Evolutionary conservation across 2,329 filamentous ascomycete species (phyloP).

Genomic region (Penicillium griseofulvum): DNA sequence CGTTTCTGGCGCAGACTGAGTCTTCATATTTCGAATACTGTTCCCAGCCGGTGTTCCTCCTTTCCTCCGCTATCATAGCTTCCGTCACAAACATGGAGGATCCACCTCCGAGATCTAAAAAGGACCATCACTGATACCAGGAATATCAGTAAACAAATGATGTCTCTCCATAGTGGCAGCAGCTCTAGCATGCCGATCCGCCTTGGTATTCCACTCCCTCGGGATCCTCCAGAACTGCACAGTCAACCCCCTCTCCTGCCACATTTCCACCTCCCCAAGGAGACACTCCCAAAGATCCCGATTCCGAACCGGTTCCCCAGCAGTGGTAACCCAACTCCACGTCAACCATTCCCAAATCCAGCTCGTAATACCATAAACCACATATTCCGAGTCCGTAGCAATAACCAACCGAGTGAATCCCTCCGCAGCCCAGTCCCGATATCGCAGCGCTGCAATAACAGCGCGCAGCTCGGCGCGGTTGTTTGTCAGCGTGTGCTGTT

Average conservation of each 20-base stretch:
- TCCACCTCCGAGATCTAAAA: not conserved
- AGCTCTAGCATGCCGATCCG: not conserved
- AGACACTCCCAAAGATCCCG: constrained; percentile 53
- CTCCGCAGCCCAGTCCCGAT: constrained; percentile 45
- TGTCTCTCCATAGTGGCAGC: not conserved
- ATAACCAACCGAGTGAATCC: constrained; percentile 48
- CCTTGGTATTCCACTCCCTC: not conserved
- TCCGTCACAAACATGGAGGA: rapidly evolving
- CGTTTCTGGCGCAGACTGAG: not conserved
- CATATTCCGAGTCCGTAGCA: constrained; percentile 56
- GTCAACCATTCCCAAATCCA: constrained; percentile 48
- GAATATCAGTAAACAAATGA: not conserved
- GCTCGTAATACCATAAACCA: constrained; percentile 46
- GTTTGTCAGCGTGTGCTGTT: constrained; percentile 42
- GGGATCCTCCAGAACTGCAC: not conserved
- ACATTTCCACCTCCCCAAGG: constrained; percentile 42
- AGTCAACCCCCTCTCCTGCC: constrained; percentile 27
- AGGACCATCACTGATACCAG: no score
- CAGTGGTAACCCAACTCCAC: not conserved
- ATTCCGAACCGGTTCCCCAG: not conserved
- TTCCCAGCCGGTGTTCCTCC: not conserved
- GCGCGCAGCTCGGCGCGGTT: constrained; percentile 58
- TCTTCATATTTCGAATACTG: not conserved
- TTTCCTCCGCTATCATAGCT: not conserved
- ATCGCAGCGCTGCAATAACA: constrained; percentile 51